phyloP scores from a whole-genome alignment of 768 basidiomycete genomes.

The Russula virescens region DNA sequence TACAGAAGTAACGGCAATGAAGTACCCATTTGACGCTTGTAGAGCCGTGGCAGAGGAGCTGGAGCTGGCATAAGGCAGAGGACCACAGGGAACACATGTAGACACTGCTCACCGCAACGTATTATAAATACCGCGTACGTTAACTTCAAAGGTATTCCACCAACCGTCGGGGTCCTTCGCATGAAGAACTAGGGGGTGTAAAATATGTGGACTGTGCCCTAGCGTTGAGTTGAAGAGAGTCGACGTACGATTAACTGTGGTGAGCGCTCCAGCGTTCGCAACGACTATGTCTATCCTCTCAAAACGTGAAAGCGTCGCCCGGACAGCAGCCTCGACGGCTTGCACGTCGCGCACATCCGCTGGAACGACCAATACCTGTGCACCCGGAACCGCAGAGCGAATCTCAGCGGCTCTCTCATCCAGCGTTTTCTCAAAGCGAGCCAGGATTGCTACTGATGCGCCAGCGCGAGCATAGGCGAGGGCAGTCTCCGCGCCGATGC shows the following conservation, averaged over 20 bases:
- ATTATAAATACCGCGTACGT: constrained; percentile 27
- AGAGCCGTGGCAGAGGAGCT: constrained; percentile 3
- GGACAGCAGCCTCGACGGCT: constrained; percentile 12
- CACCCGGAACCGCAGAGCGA: not conserved
- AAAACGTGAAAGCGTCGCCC: constrained; percentile 24
- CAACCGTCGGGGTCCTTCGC: constrained; percentile 26
- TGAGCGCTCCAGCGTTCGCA: constrained; percentile 14
- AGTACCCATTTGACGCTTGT: constrained; percentile 1
- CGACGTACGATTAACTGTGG: not conserved
- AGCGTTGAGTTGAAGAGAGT: not conserved
- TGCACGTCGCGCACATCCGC: constrained; percentile 21
- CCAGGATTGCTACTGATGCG: constrained; percentile 18
- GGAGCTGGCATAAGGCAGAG: not conserved
- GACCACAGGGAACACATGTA: not conserved
- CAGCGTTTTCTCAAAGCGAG: constrained; percentile 15
- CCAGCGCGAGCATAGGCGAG: constrained; percentile 22
- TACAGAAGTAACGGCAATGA: constrained; percentile 4
- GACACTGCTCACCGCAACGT: constrained; percentile 21
- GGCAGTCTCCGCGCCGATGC: constrained; percentile 24
- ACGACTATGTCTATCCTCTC: constrained; percentile 26
- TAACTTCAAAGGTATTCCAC: constrained; percentile 27
- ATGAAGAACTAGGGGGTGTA: not conserved
- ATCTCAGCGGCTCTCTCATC: constrained; percentile 21
- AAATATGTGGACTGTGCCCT: not conserved
- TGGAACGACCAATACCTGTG: constrained; percentile 13